phyloP scores from a whole-genome alignment of 208 protist genomes.

The Herpetomonas samuelpessoai region DNA sequence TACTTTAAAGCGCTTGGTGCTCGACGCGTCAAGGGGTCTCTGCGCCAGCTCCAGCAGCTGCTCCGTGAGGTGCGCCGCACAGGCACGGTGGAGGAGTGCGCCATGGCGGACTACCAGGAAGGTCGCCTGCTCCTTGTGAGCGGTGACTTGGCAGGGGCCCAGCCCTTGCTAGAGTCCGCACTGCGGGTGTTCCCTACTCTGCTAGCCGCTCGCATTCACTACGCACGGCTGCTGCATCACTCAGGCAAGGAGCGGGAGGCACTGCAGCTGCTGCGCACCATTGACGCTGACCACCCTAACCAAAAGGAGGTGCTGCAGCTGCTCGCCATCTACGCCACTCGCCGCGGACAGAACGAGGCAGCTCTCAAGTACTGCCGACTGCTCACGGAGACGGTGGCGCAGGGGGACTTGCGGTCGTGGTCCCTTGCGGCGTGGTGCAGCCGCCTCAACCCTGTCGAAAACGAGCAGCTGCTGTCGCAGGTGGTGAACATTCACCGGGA shows the following conservation, averaged over 20 bases:
- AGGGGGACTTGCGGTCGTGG: conserved; percentile 65
- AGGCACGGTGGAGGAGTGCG: conserved; percentile 51
- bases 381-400: conserved; percentile 60
- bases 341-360: conserved; percentile 47
- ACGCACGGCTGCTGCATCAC: conserved; percentile 59
- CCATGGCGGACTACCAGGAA: conserved; percentile 76
- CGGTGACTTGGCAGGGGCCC: conserved; percentile 53
- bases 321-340: conserved; percentile 53
- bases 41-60: conserved; percentile 36
- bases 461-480: conserved; percentile 30
- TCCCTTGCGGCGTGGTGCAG: conserved; percentile 63
- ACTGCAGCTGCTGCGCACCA: conserved; percentile 42
- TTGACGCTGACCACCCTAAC: conserved; percentile 61
- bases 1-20: conserved; percentile 66
- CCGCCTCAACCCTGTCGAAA: conserved; percentile 56
- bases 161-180: conserved; percentile 53
- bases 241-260: conserved; percentile 40
- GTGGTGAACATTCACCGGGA: conserved; percentile 47
- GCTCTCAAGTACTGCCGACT: conserved; percentile 60
- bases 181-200: conserved; percentile 59
- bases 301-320: conserved; percentile 82
- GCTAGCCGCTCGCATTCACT: conserved; percentile 71
- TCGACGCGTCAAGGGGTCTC: conserved; percentile 29
- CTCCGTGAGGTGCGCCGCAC: conserved; percentile 47
- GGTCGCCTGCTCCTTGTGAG: conserved; percentile 58